phyloP scores from a whole-genome alignment of 106 monocot species.

The Phalaenopsis equestris region DNA sequence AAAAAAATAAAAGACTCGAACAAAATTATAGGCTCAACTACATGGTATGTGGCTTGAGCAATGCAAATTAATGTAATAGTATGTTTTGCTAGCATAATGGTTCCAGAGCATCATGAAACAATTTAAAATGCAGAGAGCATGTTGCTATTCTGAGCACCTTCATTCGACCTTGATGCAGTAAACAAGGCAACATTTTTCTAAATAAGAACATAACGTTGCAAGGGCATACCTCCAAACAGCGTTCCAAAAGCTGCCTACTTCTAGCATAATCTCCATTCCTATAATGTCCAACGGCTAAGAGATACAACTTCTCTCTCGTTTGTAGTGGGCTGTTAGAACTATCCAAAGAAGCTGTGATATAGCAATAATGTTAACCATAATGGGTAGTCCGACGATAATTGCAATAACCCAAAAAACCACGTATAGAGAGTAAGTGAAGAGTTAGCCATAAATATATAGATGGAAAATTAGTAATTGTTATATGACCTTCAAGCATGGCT shows the following conservation, averaged over 20 bases:
- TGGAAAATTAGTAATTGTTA: neutral
- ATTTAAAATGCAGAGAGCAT: no score
- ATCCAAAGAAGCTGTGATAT: slow-evolving; percentile 57
- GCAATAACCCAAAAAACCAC: neutral
- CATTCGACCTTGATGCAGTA: no score
- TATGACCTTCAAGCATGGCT: slow-evolving; percentile 83
- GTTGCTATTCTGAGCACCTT: no score
- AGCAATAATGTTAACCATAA: neutral
- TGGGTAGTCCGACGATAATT: neutral
- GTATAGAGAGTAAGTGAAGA: neutral
- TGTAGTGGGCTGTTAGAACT: slow-evolving; percentile 62
- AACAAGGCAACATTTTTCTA: neutral
- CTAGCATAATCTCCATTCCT: slow-evolving; percentile 80
- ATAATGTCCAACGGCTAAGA: slow-evolving; percentile 84
- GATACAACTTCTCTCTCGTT: slow-evolving; percentile 75
- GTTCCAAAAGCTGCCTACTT: slow-evolving; percentile 67
- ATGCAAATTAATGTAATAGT: no score
- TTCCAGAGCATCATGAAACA: no score
- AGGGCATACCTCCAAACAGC: slow-evolving; percentile 72
- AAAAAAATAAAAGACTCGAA: no score
- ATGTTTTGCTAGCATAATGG: no score
- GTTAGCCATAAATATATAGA: neutral
- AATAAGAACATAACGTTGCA: neutral
- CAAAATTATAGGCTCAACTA: no score
- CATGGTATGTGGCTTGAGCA: no score